A percentile compares a stretch with the other conserved stretches of the same genome.
Evolutionary conservation across 768 basidiomycete species (phyloP).

Genomic region (Mycena filopes): DNA sequence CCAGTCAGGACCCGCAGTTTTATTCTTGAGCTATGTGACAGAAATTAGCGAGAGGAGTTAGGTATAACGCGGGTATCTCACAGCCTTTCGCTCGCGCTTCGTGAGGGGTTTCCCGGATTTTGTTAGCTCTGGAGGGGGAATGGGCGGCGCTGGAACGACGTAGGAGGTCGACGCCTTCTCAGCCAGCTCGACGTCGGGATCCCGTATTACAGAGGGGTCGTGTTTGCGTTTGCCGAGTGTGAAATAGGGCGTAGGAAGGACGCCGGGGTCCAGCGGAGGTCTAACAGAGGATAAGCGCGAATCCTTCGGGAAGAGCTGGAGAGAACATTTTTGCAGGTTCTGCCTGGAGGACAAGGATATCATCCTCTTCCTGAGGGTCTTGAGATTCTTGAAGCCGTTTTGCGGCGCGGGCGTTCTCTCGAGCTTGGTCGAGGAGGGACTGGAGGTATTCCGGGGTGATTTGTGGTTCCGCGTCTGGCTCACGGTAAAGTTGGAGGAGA

Average conservation of each 20-base stretch:
- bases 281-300: conserved; percentile 50
- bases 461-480: conserved; percentile 52
- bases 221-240: conserved; percentile 57
- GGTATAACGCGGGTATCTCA: conserved; percentile 42
- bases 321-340: conserved; percentile 14
- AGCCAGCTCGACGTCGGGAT: conserved; percentile 69
- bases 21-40: conserved; percentile 66
- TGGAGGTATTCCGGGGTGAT: conserved; percentile 70
- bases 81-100: conserved; percentile 78
- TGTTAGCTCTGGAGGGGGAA: conserved; percentile 67
- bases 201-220: conserved; percentile 60
- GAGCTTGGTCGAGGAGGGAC: conserved; percentile 71
- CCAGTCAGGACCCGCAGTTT: conserved; percentile 85
- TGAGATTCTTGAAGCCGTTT: conserved; percentile 38
- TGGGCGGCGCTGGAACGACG: conserved; percentile 67
- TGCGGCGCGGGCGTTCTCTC: conserved; percentile 56
- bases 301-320: conserved; percentile 6
- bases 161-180: conserved; percentile 62
- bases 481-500: conserved; percentile 37
- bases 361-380: conserved; percentile 53
- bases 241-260: conserved; percentile 74
- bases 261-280: conserved; percentile 73
- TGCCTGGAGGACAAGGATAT: conserved; percentile 61
- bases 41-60: conserved; percentile 9
- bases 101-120: conserved; percentile 75